Evolutionary conservation across 192 early-diverging fungal genomes (phyloP).

Genomic region (Dimargaris xerosporica): DNA sequence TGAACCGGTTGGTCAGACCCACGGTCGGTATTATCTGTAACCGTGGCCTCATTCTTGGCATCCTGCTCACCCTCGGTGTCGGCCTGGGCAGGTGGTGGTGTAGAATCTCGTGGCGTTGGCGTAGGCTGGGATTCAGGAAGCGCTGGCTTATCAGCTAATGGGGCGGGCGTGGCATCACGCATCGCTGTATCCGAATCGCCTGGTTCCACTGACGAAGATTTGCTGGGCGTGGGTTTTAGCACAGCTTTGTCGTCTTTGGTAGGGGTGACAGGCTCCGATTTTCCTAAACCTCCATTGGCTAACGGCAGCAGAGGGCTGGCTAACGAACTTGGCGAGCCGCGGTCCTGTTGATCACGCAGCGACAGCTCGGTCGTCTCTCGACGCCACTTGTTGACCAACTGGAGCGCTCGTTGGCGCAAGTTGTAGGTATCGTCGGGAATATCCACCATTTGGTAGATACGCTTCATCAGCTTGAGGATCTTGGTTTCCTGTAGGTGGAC

Average conservation of each 20-base stretch:
- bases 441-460: conserved; percentile 15
- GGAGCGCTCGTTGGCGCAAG: neutral
- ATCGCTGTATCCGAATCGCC: too few relatives aligned
- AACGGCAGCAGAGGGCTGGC: neutral
- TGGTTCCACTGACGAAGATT: neutral
- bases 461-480: conserved; percentile 31
- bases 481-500: conserved; percentile 30
- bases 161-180: too few relatives aligned
- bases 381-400: conserved; percentile 1
- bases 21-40: too few relatives aligned
- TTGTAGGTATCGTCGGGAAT: neutral
- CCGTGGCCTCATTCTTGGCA: too few relatives aligned
- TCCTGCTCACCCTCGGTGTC: too few relatives aligned
- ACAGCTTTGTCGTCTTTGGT: neutral
- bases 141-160: too few relatives aligned
- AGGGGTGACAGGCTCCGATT: neutral
- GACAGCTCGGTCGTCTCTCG: neutral
- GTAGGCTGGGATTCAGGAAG: too few relatives aligned
- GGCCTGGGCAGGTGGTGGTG: too few relatives aligned
- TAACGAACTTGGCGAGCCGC: neutral
- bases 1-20: too few relatives aligned
- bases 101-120: too few relatives aligned
- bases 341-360: neutral
- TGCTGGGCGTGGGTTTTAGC: neutral
- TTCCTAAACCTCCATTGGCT: neutral